phyloP scores from a whole-genome alignment of 1,284 basidiomycete species.

The Tetrapyrgos nigripes region DNA sequence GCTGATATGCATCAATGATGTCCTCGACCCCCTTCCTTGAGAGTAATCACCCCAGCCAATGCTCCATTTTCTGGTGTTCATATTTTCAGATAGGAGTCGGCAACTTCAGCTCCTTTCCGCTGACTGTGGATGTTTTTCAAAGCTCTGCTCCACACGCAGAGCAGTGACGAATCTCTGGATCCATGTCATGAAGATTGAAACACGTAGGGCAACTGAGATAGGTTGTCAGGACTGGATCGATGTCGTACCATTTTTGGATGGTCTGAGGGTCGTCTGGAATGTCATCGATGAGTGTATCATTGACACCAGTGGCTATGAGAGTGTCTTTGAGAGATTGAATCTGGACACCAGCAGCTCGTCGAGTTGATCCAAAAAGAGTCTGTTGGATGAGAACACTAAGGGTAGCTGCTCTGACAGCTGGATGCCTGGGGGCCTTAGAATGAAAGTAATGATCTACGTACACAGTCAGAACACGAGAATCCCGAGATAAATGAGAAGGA shows the following conservation, averaged over 20 bases:
- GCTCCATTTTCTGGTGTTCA: slow-evolving; percentile 22
- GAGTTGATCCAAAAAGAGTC: not conserved
- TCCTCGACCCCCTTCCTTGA: slow-evolving; percentile 28
- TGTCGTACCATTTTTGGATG: not conserved
- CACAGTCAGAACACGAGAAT: no score
- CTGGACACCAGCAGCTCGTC: not conserved
- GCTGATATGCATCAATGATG: slow-evolving; percentile 22
- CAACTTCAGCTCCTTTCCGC: not conserved
- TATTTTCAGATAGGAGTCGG: slow-evolving; percentile 19
- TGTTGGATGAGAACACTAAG: not conserved
- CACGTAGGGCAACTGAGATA: slow-evolving; percentile 23
- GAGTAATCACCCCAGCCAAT: slow-evolving; percentile 29
- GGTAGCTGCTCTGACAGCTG: not conserved
- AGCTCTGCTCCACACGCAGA: slow-evolving; percentile 12
- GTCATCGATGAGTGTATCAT: not conserved
- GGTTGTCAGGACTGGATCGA: slow-evolving; percentile 15
- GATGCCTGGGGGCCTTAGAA: not conserved
- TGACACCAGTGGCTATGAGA: not conserved
- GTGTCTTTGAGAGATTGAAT: not conserved
- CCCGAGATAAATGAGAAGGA: no score
- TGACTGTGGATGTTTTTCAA: slow-evolving; percentile 13
- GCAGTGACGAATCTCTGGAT: slow-evolving; percentile 4
- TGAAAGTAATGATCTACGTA: not conserved
- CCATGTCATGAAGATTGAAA: slow-evolving; percentile 14
- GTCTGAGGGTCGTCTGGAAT: slow-evolving; percentile 20